Base-by-base conservation (phyloP, 768 basidiomycete genomes). In the Wakefieldia striispora region DNA sequence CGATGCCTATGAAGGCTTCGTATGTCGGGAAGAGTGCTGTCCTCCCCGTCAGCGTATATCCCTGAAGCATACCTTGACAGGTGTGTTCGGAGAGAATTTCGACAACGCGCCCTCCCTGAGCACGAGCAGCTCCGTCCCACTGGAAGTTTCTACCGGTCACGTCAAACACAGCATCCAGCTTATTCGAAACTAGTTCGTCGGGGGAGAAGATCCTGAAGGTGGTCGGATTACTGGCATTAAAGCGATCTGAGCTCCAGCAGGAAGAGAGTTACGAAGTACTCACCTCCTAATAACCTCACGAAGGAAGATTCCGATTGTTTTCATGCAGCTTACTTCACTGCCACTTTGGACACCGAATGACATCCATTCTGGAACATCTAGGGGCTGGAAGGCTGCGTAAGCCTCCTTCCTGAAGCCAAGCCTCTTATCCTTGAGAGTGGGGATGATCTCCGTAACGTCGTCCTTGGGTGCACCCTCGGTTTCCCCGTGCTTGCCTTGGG, bases 31-130 rank as follows among this genome's bases (percentile, higher is more conserved):
- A 91, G 29, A 95, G 73, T 12, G 82, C 91, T 0, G 85, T 87
- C 35, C 86, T 76, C 9, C 93, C 93, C 0, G 93, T 95, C 40
- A 97, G 79, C 6, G 91, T 92, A 68, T 95, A 95, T 3, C 93
- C 92, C 68, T 97, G 90, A 12, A 95, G 73, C 85, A 92, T 92
- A 20, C 87, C 91, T 63, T 93, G 88, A 57, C 88, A 88, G 10
- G 88, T 91, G 61, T 93, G 91, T 61, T 91, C 90, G 7, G 86
- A 90, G 16, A 95, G 81, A 48, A 94, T 93, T 68, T 95, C 93
- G 51, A 93, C 75, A 39, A 95, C 81, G 9, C 91, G 83, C 1
- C 92, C 93, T 35, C 88, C 89, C 53, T 84, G 73, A 10, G 72
- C 82, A 55, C 86, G 81, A 19, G 73, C 75, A 2, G 78, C 75